phyloP scores from a whole-genome alignment of 805 yeast species.

The Alloascoidea hylecoeti region DNA sequence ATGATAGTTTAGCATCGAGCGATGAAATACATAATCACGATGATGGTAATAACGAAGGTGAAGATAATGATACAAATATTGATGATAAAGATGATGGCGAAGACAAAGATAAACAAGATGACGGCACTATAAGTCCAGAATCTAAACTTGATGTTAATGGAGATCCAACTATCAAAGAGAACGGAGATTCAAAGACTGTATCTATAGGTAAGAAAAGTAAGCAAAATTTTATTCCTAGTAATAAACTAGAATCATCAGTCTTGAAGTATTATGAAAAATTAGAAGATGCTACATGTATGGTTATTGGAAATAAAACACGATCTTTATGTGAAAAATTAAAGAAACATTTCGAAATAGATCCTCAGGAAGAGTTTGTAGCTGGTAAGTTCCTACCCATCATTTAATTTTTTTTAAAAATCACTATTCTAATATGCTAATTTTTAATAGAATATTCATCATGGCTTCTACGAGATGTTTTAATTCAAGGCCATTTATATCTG shows the following conservation, averaged over 20 bases:
- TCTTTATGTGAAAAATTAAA: conserved; percentile 1
- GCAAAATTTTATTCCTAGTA: no score
- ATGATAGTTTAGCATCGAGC: no score
- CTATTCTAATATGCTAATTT: background rate
- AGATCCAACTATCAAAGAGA: no score
- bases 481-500: background rate
- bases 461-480: background rate
- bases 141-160: background rate
- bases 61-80: background rate
- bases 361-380: background rate
- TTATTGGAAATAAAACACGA: background rate
- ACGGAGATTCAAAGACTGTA: background rate
- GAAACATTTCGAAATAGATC: conserved; percentile 3
- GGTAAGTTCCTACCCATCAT: background rate
- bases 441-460: background rate
- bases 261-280: background rate
- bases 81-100: background rate
- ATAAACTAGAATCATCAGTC: background rate
- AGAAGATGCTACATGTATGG: background rate
- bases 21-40: no score
- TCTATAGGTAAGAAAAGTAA: background rate
- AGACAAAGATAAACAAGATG: background rate
- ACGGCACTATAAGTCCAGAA: background rate
- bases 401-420: background rate
- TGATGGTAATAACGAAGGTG: no score